A percentile compares a stretch with the other conserved stretches of the same genome.
These are phyloP conservation scores for Aureobasidium vineae DNA, from an alignment of 2,329 filamentous ascomycete species.

Conservation along the genomic window DNA sequence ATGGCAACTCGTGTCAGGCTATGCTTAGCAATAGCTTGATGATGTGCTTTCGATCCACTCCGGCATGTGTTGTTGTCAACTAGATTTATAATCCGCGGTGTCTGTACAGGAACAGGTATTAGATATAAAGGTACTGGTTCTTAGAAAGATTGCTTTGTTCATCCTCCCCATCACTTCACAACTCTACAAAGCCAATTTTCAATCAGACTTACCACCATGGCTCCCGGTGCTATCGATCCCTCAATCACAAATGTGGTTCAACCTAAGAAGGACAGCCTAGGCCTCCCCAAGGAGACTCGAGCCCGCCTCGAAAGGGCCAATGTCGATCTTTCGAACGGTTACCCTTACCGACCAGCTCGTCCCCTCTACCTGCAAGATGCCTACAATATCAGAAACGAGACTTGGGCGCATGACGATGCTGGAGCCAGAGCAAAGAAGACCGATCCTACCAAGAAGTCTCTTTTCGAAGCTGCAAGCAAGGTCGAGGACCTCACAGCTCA, in stretches of 20 bases:
- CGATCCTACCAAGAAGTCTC: slow-evolving; percentile 53
- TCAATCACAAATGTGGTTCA: slow-evolving; percentile 61
- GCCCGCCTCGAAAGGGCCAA: slow-evolving; percentile 65
- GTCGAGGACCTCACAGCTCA: slow-evolving; percentile 61
- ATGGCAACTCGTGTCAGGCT: slow-evolving; percentile 3
- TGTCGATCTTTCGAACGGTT: slow-evolving; percentile 67
- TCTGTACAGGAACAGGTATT: not conserved
- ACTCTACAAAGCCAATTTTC: not conserved
- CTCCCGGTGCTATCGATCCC: slow-evolving; percentile 17
- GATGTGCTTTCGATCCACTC: slow-evolving; percentile 11
- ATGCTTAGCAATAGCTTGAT: slow-evolving; percentile 14
- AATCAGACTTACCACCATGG: slow-evolving; percentile 10
- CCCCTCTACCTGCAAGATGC: slow-evolving; percentile 70
- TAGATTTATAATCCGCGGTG: slow-evolving; percentile 3
- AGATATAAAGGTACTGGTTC: not conserved
- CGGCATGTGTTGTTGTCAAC: not conserved
- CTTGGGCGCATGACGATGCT: slow-evolving; percentile 55
- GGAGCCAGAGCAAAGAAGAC: slow-evolving; percentile 55
- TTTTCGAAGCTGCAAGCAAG: slow-evolving; percentile 61
- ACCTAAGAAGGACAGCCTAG: slow-evolving; percentile 63
- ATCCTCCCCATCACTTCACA: not conserved
- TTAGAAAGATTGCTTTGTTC: not conserved
- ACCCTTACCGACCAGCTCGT: slow-evolving; percentile 66
- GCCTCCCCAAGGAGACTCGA: slow-evolving; percentile 57
- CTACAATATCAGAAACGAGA: slow-evolving; percentile 58